A percentile compares a stretch with the other conserved stretches of the same genome.
Conservation (phyloP, 768 basidiomycete species). For the Podaxis pistillaris region DNA sequence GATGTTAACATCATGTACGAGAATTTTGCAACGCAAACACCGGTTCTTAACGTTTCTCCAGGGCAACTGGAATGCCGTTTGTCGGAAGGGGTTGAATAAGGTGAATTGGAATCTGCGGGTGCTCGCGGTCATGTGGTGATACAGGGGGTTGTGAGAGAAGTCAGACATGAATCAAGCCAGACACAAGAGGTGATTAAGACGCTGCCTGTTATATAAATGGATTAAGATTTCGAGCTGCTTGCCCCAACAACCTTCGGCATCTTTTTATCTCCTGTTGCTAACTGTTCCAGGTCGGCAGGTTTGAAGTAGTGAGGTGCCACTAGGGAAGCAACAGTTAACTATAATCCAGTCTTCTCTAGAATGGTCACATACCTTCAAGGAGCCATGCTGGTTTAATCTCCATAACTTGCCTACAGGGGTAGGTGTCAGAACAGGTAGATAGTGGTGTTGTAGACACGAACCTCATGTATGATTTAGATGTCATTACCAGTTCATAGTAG, state of each 20-base stretch:
- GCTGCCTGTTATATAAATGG: background rate
- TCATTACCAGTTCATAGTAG: slow-evolving; percentile 98
- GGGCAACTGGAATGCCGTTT: slow-evolving; percentile 29
- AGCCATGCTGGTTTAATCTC: slow-evolving; percentile 97
- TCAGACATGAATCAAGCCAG: background rate
- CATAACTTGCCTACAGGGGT: slow-evolving; percentile 79
- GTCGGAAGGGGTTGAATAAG: slow-evolving; percentile 28
- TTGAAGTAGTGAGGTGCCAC: slow-evolving; percentile 99
- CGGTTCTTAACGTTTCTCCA: slow-evolving; percentile 8
- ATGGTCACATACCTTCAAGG: slow-evolving; percentile 66
- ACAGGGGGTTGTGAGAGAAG: background rate
- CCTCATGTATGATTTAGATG: slow-evolving; percentile 95
- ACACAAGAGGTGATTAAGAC: background rate
- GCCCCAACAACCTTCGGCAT: slow-evolving; percentile 81
- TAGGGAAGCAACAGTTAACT: slow-evolving; percentile 26
- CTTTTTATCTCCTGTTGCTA: slow-evolving; percentile 83
- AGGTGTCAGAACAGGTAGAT: background rate
- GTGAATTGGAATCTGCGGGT: background rate
- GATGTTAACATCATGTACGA: slow-evolving; percentile 71
- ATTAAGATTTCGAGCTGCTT: slow-evolving; percentile 30
- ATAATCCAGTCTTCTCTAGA: background rate
- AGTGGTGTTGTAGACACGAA: slow-evolving; percentile 26
- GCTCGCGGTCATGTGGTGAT: background rate
- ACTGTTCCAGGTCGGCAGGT: slow-evolving; percentile 74
- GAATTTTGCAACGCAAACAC: background rate